Base-by-base conservation (phyloP, 192 early-diverging fungal species). In the Backusella australiensis region DNA sequence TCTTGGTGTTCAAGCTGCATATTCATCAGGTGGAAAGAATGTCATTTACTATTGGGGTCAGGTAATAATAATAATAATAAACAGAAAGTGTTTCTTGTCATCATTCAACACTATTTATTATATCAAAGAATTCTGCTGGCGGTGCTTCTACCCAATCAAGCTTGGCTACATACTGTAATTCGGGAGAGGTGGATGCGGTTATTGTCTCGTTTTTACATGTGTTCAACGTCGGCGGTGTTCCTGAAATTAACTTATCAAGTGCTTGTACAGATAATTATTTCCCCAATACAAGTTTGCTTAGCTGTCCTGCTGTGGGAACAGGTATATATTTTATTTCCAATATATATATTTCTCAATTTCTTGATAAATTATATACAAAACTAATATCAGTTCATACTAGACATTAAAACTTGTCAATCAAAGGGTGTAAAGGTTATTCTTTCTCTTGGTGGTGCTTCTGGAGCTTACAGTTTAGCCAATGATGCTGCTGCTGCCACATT, bases 381-480 rank as follows among this genome's bases (percentile, higher is more conserved):
- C 5, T 34, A 36, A 63, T 11, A 26, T 7, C 23, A 4, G 19
- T 8, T 12, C 19, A n/a, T 34, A 12, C 77, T 69, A 75, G 93
- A 91, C 6, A 91, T 96, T 21, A 80, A 86, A 63, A 79, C 82
- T 23, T 95, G 95, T 77, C 95, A 96, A 79, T 81, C 73, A 3
- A 82, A 87, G 72, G 94, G 94, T 29, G 94, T 94, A 77, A 89
- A 87, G 5, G 78, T 95, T 11, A 69, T 96, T 21, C 81, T 96
- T 11, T 92, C 92, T 6, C 81, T 96, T 29, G 92, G 93, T 75
- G 92, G 90, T 29, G 89, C 91, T 15, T 80, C 87, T 29, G 92
- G 91, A 17, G 77, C 84, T 1, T 93, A 92, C 67, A 88, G 89
- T 1, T 91, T 93, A 49, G 21, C 78, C 3, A 86, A 83, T 26